These are phyloP conservation scores for Nicotiana tomentosiformis DNA, from an alignment of 257 asterid genomes.

Conservation along the genomic window DNA sequence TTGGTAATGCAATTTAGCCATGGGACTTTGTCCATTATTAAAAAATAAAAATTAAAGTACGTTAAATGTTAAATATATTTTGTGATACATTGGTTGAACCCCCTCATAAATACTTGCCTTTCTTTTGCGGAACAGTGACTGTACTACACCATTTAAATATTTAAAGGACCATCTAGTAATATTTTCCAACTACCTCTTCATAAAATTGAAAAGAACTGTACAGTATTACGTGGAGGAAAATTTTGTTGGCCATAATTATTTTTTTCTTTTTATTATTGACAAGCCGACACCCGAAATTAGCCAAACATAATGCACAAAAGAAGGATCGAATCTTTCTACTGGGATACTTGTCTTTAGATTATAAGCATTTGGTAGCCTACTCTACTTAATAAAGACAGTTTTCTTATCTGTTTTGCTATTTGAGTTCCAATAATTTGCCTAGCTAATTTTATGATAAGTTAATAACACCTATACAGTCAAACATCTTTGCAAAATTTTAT, in stretches of 20 bases:
- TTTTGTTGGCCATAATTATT: slow-evolving; percentile 8
- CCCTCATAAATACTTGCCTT: slow-evolving; percentile 5
- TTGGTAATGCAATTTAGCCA: background rate
- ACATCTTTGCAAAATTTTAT: too few relatives aligned
- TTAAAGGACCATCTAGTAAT: slow-evolving; percentile 30
- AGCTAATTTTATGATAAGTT: background rate
- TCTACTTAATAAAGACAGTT: background rate
- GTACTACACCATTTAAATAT: slow-evolving; percentile 10
- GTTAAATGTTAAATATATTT: background rate
- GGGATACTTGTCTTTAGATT: background rate
- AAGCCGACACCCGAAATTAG: too few relatives aligned
- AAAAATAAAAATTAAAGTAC: background rate
- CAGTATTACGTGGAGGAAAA: slow-evolving; percentile 18
- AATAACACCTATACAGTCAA: background rate
- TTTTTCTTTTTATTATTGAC: background rate
- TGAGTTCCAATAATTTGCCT: background rate
- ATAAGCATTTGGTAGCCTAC: background rate
- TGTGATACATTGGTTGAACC: slow-evolving; percentile 8
- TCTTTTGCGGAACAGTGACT: slow-evolving; percentile 7
- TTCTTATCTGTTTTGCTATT: background rate
- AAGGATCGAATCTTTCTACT: background rate
- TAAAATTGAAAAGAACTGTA: slow-evolving; percentile 19
- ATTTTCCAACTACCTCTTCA: slow-evolving; percentile 28
- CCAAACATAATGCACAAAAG: background rate
- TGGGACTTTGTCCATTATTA: background rate